Evolutionary conservation across 1,284 basidiomycete genomes (phyloP).

Genomic region (Sporisorium graminicola): DNA sequence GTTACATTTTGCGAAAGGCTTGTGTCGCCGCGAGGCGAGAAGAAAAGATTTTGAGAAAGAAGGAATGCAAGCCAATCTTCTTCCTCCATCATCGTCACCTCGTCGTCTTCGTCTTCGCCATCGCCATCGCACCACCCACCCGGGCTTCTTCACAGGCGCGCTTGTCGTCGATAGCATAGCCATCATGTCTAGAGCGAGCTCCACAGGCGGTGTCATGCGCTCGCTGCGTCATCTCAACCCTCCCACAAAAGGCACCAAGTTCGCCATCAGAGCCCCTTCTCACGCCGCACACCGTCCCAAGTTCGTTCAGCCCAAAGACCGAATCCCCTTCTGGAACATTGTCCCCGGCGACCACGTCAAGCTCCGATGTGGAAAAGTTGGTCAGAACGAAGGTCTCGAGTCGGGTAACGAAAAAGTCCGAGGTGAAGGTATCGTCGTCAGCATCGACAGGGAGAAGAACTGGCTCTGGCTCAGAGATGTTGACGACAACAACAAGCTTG

Average conservation of each 20-base stretch:
- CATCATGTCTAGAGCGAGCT: conserved; percentile 32
- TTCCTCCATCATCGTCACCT: background rate
- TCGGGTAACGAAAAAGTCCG: conserved; percentile 43
- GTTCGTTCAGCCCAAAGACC: conserved; percentile 70
- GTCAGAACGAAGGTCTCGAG: conserved; percentile 50
- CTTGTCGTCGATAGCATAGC: background rate
- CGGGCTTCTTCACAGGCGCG: background rate
- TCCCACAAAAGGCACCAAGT: conserved; percentile 62
- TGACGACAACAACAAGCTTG: conserved; percentile 59
- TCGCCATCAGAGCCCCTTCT: conserved; percentile 63
- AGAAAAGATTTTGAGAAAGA: conserved; percentile 32
- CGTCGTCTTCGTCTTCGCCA: background rate
- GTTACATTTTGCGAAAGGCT: background rate
- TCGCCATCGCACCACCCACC: conserved; percentile 1
- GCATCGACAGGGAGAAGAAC: conserved; percentile 63
- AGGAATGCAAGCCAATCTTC: background rate
- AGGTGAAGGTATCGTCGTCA: conserved; percentile 64
- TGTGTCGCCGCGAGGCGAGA: background rate
- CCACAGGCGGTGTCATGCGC: conserved; percentile 62
- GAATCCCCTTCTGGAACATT: conserved; percentile 71
- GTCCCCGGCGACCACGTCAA: conserved; percentile 69
- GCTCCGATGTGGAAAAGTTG: conserved; percentile 64
- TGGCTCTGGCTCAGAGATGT: conserved; percentile 63
- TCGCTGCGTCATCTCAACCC: conserved; percentile 68
- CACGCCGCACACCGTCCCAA: conserved; percentile 62